Base-by-base conservation (phyloP, 208 protist genomes). In the Trypanosoma cruzi region DNA sequence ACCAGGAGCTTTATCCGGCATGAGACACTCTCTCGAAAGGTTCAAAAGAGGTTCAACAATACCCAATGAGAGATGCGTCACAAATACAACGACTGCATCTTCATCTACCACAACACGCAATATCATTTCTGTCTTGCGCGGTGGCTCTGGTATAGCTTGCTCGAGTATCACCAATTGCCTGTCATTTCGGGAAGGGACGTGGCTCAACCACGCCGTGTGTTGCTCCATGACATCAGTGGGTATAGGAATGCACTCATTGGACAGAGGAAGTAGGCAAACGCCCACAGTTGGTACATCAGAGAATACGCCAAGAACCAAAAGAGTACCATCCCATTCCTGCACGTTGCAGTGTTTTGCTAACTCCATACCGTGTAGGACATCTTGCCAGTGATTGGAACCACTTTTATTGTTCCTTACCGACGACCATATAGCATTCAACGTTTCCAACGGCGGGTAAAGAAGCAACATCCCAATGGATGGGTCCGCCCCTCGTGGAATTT, bases 231-330 rank as follows among this genome's bases (percentile, higher is more conserved):
- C 81, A 20, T 36, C 48, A 26, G 64, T 52, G 59, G 79, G 79
- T 65, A 90, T 75, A 46, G 79, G 75, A 66, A 95, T 81, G 46
- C 77, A 81, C 63, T 95, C 85, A 77, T 95, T 91, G 24, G 82
- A 85, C 63, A 80, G 64, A 18, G 89, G 86, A 31, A 88, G 82
- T 31, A 95, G 77, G 44, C 75, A 85, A 53, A 92, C 78, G 14
- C 77, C 82, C 52, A 28, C 31, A 49, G 11, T 26, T 22, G 36
- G 22, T 36, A 8, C n/a, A 63, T 49, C 24, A n/a, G 60, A 31
- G 6, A 49, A 24, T n/a, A 68, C 24, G n/a, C 50, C 59, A 26
- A 74, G 1, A 50, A 57, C 14, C 42, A 49, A 63, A 7, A 29
- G 22, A 31, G 36, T 2, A 4, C 28, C 37, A 4, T n/a, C 48